phyloP scores from a whole-genome alignment of 768 basidiomycete species.

The Dentipellis sp. region DNA sequence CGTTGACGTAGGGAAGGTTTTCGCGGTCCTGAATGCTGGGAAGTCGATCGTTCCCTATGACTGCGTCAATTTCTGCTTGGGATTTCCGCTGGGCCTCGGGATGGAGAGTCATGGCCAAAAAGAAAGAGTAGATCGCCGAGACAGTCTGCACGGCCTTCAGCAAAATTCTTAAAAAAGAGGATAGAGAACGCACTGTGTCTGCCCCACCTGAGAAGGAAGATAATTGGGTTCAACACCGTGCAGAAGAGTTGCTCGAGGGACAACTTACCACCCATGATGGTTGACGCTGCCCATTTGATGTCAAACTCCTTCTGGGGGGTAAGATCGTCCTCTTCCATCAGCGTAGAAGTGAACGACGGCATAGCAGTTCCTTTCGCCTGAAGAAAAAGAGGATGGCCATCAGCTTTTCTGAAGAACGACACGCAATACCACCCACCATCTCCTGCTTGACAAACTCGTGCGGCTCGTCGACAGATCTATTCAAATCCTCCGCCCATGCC shows the following conservation, averaged over 20 bases:
- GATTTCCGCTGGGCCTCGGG: slow-evolving; percentile 14
- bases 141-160: background rate
- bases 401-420: background rate
- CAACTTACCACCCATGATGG: background rate
- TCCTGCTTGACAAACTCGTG: background rate
- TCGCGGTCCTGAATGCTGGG: slow-evolving; percentile 19
- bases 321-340: background rate
- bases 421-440: background rate
- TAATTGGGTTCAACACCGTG: background rate
- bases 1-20: slow-evolving; percentile 21
- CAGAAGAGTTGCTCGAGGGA: background rate
- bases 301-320: background rate
- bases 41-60: slow-evolving; percentile 16
- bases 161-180: background rate
- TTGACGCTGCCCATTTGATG: slow-evolving; percentile 17
- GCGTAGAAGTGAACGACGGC: background rate
- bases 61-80: slow-evolving; percentile 18
- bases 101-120: slow-evolving; percentile 9
- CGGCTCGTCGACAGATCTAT: background rate
- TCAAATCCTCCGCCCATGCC: background rate
- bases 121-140: slow-evolving; percentile 4
- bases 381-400: background rate
- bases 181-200: background rate
- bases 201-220: background rate
- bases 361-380: background rate